Evolutionary conservation across 176 grass and related monocot species (phyloP), one percentile per base, ranked within the genome.

Genomic region (Rhipidocladum racemiflorum): DNA sequence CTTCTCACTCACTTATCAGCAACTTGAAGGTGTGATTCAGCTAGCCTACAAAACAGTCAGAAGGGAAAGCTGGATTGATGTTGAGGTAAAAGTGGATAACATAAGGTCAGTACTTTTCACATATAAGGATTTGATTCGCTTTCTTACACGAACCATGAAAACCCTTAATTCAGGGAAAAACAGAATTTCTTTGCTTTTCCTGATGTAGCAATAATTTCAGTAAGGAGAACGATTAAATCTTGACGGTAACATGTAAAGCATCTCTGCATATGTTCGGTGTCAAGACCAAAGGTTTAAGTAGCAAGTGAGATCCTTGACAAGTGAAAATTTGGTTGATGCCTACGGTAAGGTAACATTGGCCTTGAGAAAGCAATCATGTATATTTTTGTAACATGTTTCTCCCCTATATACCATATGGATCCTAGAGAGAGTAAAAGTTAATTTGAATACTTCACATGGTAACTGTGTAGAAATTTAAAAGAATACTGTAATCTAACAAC

Each of bases 1-100:
- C 32, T 95, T 99, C 79, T 95, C 93, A 70, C 84, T 99, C 24
- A 89, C 55, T 44, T 99, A 95, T 66, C 97, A 89, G 84, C 93
- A 99, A 42, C 85, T 99, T 0, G 97, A 99, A 90, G 84, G 88
- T 24, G 96, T 99, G 24, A 76, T 99, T 38, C 93, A 99, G 56
- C 93, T 99, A 49, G 85, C 85, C 75, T 95, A 95, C 77, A 95
- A 78, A 79, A 86, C 80, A 50, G 69, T 76, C 20, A 57, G 85
- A 36, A 93, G 40, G 50, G 83, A 77, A 7, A 95, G 90, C 81
- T 99, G 85, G 87, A 82, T 99, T 71, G 92, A 99, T 80, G 81
- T 99, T 16, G 89, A 86, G 62, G 89, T 99, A 34, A 86, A 86
- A 50, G 91, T 99, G 17, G 96, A 99, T 60, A 99, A 99, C 62